These are phyloP conservation scores for Vitis labrusca DNA, from an alignment of 164 flowering plant genomes.

Conservation along the genomic window DNA sequence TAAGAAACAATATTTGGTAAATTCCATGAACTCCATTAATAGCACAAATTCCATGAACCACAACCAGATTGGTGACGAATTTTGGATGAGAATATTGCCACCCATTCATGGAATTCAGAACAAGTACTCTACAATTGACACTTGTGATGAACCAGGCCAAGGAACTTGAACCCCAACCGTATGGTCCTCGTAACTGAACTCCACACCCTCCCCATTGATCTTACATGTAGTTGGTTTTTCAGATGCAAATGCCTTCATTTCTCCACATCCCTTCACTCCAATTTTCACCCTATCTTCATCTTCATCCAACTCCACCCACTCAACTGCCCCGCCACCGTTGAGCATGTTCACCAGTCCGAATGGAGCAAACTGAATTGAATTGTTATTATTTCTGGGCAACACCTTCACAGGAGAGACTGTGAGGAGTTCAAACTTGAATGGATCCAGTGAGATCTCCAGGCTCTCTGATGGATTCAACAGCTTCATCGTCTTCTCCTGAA, in stretches of 20 bases:
- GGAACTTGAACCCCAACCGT: slow-evolving; percentile 55
- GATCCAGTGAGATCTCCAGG: slow-evolving; percentile 47
- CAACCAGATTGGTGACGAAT: no score
- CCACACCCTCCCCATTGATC: slow-evolving; percentile 45
- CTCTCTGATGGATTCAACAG: slow-evolving; percentile 34
- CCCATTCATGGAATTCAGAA: slow-evolving; percentile 20
- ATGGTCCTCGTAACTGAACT: slow-evolving; percentile 35
- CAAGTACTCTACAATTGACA: slow-evolving; percentile 40
- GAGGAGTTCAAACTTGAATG: slow-evolving; percentile 58
- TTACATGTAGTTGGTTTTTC: slow-evolving; percentile 41
- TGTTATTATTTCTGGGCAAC: slow-evolving; percentile 10
- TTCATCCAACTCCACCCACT: slow-evolving; percentile 26
- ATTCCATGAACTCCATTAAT: no score
- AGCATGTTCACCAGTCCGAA: slow-evolving; percentile 82
- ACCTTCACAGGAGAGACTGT: slow-evolving; percentile 56
- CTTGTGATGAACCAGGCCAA: slow-evolving; percentile 48
- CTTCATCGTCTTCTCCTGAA: slow-evolving; percentile 39
- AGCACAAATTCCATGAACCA: no score
- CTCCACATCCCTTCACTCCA: slow-evolving; percentile 62
- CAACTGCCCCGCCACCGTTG: slow-evolving; percentile 69
- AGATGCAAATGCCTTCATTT: slow-evolving; percentile 58
- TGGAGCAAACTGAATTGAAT: slow-evolving; percentile 55
- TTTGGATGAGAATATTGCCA: no score
- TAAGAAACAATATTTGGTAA: no score
- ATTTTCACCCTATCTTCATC: slow-evolving; percentile 27